These are phyloP conservation scores for Rhexocercosporidium sp. DNA, from an alignment of 2,329 filamentous ascomycete species.

Conservation along the genomic window DNA sequence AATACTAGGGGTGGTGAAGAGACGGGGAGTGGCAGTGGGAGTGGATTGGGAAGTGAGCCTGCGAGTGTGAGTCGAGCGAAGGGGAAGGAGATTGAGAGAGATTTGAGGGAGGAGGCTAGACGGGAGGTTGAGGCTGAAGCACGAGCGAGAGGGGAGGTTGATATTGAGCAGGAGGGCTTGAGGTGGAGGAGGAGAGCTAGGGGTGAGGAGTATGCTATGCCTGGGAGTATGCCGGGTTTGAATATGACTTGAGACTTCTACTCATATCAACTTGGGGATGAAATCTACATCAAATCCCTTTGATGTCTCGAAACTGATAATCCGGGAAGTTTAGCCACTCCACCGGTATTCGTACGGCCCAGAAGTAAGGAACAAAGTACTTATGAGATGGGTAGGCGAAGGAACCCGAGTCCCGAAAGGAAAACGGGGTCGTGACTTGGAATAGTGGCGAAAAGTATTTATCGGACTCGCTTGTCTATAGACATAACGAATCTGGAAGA, in stretches of 20 bases:
- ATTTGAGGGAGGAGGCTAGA: constrained; percentile 56
- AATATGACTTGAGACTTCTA: constrained; percentile 31
- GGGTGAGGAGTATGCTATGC: constrained; percentile 44
- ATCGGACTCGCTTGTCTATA: neutral
- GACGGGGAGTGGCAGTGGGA: constrained; percentile 41
- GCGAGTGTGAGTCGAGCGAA: constrained; percentile 58
- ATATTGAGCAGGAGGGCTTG: constrained; percentile 41
- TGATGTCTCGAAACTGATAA: neutral
- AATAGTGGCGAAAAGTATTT: neutral
- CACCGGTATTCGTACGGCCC: neutral
- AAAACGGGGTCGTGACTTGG: neutral
- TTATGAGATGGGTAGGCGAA: too few relatives aligned
- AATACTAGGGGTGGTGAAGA: constrained; percentile 79
- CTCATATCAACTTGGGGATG: neutral
- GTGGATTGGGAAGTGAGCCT: constrained; percentile 30
- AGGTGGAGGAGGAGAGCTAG: constrained; percentile 42
- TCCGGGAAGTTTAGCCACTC: neutral
- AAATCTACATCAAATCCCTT: neutral
- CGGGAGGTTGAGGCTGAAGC: constrained; percentile 54
- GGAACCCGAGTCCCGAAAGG: too few relatives aligned
- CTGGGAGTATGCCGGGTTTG: constrained; percentile 43
- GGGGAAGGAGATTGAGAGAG: constrained; percentile 57
- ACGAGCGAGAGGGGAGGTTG: constrained; percentile 32
- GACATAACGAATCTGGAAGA: neutral
- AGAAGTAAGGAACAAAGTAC: too few relatives aligned